Base-by-base conservation (phyloP, 2,329 filamentous ascomycete species). In the Huntiella abstrusa region DNA sequence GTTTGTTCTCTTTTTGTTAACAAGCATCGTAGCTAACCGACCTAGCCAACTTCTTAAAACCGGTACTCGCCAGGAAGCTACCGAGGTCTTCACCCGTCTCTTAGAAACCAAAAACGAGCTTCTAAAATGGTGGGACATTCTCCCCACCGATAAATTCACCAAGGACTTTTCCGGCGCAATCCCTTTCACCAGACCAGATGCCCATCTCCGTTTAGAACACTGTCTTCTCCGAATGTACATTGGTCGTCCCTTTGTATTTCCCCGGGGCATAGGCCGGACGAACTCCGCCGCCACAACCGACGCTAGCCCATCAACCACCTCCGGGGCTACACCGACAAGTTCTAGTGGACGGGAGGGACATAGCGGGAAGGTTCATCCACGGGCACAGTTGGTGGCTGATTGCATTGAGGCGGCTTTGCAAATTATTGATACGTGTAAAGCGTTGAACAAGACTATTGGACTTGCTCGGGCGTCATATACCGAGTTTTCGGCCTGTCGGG, bases 401-500 rank as follows among this genome's bases (percentile, higher is more conserved):
- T 72, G 69, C 47, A 66, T 72, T 7, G 64, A 70, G 46, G 69
- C 69, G 2, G 69, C 70, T 2, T 55, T 70, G 22, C 62, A 65
- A 47, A 65, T 70, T 8, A 61, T 73, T 13, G 64, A 69, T 38
- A 62, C 70, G 4, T 71, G 69, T 51, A 64, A 64, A 36, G 57
- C 65, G 3, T 62, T 73, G 4, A 63, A 65, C 35, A 64, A 64
- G 39, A 66, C 64, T n/a, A 64, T 66, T 11, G 70, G 69, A 12
- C 66, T 73, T 45, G 69, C 70, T 4, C 64, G 68, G 28, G 67
- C 69, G 2, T 71, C 68, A 0, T 73, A 72, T 52, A 71, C 68
- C 3, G 70, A 73, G 51, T 73, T 71, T 53, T 70, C 67, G 53
- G 67, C 69, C 3, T 71, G 68, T 43, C 68, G 70, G 37, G 69